A percentile compares a stretch with the other conserved stretches of the same genome.
These are phyloP conservation scores for Globisporangium paroecandrum DNA, from an alignment of 352 stramenopile genomes.

Conservation along the genomic window DNA sequence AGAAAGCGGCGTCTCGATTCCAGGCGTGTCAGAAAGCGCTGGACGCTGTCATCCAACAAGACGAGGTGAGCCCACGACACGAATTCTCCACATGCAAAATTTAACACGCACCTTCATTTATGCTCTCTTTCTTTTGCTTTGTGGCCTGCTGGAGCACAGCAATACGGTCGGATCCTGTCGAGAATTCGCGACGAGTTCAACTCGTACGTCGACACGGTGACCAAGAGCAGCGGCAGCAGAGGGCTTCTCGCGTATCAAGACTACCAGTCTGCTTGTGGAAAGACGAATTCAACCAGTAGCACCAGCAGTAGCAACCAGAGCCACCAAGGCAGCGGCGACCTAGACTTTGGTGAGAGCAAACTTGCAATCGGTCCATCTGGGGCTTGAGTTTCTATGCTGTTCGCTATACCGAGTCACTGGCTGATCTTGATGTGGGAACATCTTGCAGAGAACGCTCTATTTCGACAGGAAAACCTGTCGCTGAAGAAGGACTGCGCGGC, in stretches of 20 bases:
- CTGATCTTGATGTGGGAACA: not conserved
- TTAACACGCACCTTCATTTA: not conserved
- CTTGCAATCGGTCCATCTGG: not conserved
- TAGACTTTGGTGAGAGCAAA: constrained; percentile 20
- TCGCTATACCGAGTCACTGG: not conserved
- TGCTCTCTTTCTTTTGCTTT: not conserved
- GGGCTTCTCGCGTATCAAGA: not conserved
- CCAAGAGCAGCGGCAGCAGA: constrained; percentile 9
- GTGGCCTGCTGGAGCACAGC: constrained; percentile 20
- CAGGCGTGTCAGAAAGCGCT: constrained; percentile 49
- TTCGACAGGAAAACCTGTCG: constrained; percentile 52
- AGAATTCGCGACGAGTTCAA: constrained; percentile 66
- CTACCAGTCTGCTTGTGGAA: constrained; percentile 1
- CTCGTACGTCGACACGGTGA: constrained; percentile 36
- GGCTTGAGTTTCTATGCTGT: not conserved
- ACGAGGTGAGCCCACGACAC: constrained; percentile 37
- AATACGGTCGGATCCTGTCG: constrained; percentile 45
- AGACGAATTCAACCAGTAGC: not conserved
- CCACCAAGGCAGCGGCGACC: constrained; percentile 22
- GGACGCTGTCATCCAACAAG: constrained; percentile 49
- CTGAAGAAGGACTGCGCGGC: constrained; percentile 46
- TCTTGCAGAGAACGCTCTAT: constrained; percentile 34
- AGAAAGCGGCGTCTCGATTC: constrained; percentile 48
- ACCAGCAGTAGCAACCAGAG: not conserved
- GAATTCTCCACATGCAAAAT: not conserved